Conservation (phyloP, 169 alveolate genomes). For the Cryptosporidium viatorum region DNA sequence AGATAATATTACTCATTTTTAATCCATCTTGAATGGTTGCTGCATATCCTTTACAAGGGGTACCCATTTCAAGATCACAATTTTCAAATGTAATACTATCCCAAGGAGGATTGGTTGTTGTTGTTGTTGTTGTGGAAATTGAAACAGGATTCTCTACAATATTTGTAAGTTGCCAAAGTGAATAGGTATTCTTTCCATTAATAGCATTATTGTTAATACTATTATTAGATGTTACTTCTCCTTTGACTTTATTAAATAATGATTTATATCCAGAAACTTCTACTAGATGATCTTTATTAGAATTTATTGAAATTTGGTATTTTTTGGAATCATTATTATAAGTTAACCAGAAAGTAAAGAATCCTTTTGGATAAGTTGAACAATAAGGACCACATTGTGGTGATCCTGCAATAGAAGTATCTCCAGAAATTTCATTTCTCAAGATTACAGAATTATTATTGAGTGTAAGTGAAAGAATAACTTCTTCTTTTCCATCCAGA, state of each 20-base stretch:
- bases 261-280: slow-evolving; percentile 22
- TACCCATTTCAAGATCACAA: not conserved
- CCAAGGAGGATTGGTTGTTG: slow-evolving; percentile 35
- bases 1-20: not conserved
- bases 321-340: slow-evolving; percentile 5
- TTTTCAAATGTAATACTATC: slow-evolving; percentile 1
- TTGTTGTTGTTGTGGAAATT: slow-evolving; percentile 34
- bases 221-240: not conserved
- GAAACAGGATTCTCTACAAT: not conserved
- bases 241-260: slow-evolving; percentile 1
- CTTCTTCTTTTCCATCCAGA: not conserved
- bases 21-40: not conserved
- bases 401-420: slow-evolving; percentile 10
- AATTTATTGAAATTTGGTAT: not conserved
- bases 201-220: not conserved
- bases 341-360: slow-evolving; percentile 24
- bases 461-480: not conserved
- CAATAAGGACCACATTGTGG: slow-evolving; percentile 4
- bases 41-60: not conserved
- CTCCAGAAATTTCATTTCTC: not conserved
- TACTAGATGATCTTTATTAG: slow-evolving; percentile 1
- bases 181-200: not conserved
- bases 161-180: slow-evolving; percentile 18
- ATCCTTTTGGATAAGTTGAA: slow-evolving; percentile 12
- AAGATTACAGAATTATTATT: not conserved